phyloP scores from a whole-genome alignment of 495 filamentous ascomycete species.

The Penicillium verhagenii region DNA sequence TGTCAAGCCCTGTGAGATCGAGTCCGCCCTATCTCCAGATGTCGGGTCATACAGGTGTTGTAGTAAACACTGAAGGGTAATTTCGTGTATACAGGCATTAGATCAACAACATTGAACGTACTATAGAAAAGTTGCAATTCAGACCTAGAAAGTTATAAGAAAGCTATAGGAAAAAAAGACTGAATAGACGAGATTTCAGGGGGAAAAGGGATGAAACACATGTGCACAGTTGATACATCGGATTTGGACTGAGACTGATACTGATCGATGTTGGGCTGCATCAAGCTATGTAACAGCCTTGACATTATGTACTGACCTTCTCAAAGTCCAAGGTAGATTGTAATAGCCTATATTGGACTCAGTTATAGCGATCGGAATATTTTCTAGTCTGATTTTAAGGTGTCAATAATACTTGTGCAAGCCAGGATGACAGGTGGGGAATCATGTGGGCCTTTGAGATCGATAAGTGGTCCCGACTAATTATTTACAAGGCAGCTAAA shows the following conservation, averaged over 20 bases:
- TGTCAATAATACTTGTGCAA: neutral
- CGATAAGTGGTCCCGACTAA: constrained; percentile 8
- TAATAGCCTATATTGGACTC: neutral
- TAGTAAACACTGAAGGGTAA: too few species aligned
- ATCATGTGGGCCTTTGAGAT: constrained; percentile 1
- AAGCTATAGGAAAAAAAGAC: neutral
- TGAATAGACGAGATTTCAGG: too few species aligned
- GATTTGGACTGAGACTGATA: neutral
- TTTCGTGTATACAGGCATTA: too few species aligned
- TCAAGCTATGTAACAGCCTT: neutral
- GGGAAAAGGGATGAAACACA: neutral
- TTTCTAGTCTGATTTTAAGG: neutral
- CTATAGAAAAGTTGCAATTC: too few species aligned
- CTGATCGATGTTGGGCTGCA: neutral
- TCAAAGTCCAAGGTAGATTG: neutral
- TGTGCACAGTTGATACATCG: neutral
- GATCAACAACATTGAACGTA: too few species aligned
- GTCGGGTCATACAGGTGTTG: too few species aligned
- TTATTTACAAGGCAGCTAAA: constrained; percentile 20
- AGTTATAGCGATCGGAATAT: neutral
- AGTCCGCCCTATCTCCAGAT: too few species aligned
- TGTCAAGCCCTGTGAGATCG: too few species aligned
- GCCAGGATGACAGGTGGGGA: constrained; percentile 7
- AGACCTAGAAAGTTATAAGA: neutral
- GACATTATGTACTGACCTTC: neutral